Conservation (phyloP, 2,329 filamentous ascomycete genomes). For the Tolypocladium inflatum region DNA sequence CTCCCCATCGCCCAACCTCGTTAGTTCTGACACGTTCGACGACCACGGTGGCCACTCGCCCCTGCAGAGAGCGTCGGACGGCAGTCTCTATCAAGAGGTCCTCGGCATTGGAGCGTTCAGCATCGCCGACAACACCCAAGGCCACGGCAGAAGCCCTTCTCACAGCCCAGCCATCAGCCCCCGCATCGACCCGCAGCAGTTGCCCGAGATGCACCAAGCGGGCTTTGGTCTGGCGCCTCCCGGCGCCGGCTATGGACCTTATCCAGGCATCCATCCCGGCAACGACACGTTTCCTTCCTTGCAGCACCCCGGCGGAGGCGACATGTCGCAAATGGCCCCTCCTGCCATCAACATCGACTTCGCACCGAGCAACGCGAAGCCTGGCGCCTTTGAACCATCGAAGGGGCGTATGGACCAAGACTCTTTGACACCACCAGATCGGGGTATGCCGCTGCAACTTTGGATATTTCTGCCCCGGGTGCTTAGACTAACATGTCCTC, state of each 20-base stretch:
- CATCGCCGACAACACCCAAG: slow-evolving; percentile 65
- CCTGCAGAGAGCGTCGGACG: slow-evolving; percentile 65
- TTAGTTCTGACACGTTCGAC: slow-evolving; percentile 72
- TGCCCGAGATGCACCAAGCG: slow-evolving; percentile 40
- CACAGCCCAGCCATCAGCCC: slow-evolving; percentile 61
- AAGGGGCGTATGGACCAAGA: slow-evolving; percentile 62
- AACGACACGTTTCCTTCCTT: slow-evolving; percentile 45
- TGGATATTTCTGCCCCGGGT: slow-evolving; percentile 3
- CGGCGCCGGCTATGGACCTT: slow-evolving; percentile 27
- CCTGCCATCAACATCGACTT: slow-evolving; percentile 93
- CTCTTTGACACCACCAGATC: slow-evolving; percentile 73
- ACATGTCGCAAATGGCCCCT: slow-evolving; percentile 75
- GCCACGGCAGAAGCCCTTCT: slow-evolving; percentile 68
- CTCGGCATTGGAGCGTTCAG: slow-evolving; percentile 72
- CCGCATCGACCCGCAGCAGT: slow-evolving; percentile 46
- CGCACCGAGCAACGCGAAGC: slow-evolving; percentile 58
- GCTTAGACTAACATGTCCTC: neutral
- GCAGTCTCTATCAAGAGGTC: slow-evolving; percentile 65
- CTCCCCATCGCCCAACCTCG: slow-evolving; percentile 73
- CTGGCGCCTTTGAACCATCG: slow-evolving; percentile 31
- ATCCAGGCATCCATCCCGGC: slow-evolving; percentile 26
- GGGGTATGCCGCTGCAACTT: slow-evolving; percentile 35
- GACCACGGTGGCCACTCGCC: slow-evolving; percentile 66
- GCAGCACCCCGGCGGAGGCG: slow-evolving; percentile 36
- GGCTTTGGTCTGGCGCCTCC: slow-evolving; percentile 33